These are phyloP conservation scores for Takashimella koratensis DNA, from an alignment of 1,284 basidiomycete species.

Conservation along the genomic window DNA sequence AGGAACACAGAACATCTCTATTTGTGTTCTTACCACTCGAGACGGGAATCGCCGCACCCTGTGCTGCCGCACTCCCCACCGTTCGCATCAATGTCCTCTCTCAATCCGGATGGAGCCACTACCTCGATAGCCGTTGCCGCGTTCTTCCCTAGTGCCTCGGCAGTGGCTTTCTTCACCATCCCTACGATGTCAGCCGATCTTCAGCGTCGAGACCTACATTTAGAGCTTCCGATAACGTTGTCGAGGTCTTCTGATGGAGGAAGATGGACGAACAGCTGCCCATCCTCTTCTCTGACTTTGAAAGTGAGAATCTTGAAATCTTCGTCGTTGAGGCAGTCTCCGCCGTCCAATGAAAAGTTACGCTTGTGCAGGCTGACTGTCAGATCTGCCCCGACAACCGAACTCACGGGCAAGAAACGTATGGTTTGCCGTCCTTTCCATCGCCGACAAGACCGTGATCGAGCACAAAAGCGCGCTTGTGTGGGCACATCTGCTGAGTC, in stretches of 20 bases:
- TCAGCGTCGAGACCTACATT: constrained; percentile 58
- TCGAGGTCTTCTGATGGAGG: constrained; percentile 63
- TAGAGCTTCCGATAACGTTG: constrained; percentile 61
- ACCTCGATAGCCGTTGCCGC: constrained; percentile 53
- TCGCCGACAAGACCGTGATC: constrained; percentile 65
- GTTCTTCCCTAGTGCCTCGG: constrained; percentile 52
- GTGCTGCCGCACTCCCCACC: constrained; percentile 10
- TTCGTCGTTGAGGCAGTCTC: constrained; percentile 53
- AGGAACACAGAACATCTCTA: no score
- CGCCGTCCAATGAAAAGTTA: constrained; percentile 61
- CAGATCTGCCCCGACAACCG: constrained; percentile 7
- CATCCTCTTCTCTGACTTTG: constrained; percentile 56
- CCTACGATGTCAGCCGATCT: constrained; percentile 12
- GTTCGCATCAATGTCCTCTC: constrained; percentile 1
- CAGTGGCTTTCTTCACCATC: constrained; percentile 53
- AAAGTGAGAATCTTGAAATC: constrained; percentile 59
- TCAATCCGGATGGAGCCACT: constrained; percentile 35
- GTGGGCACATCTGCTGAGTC: constrained; percentile 64
- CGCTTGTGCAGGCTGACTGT: constrained; percentile 66
- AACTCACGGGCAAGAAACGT: constrained; percentile 45
- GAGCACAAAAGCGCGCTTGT: constrained; percentile 67
- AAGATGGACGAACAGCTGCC: constrained; percentile 55
- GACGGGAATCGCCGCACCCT: background rate
- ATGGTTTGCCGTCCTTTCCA: constrained; percentile 54
- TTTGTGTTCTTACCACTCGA: constrained; percentile 16